These are phyloP conservation scores for Asterionellopsis glacialis DNA, from an alignment of 108 stramenopile species.

Conservation along the genomic window DNA sequence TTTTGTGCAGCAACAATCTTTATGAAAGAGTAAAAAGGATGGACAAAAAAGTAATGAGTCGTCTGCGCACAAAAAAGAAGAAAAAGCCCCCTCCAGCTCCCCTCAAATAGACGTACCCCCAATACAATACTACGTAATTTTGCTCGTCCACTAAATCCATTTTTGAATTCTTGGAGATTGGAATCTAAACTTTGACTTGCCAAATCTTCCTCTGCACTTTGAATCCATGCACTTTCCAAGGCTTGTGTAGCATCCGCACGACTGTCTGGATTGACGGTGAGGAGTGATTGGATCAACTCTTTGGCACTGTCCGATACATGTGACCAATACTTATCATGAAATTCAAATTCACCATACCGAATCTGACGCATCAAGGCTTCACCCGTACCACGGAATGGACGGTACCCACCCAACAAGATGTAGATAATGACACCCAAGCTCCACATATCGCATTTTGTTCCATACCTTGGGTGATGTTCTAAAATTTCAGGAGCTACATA, in stretches of 20 bases:
- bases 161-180: conserved; percentile 9
- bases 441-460: conserved; percentile 91
- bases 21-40: too few species aligned
- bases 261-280: conserved; percentile 72
- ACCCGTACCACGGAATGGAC: conserved; percentile 72
- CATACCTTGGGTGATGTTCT: conserved; percentile 55
- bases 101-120: too few species aligned
- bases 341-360: conserved; percentile 78
- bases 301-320: conserved; percentile 78
- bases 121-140: too few species aligned
- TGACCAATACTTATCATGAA: conserved; percentile 80
- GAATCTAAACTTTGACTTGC: conserved; percentile 20
- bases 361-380: conserved; percentile 71
- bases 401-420: conserved; percentile 92
- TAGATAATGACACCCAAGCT: conserved; percentile 92
- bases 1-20: too few species aligned
- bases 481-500: conserved; percentile 87
- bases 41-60: too few species aligned
- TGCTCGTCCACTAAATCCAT: too few species aligned
- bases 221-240: conserved; percentile 77
- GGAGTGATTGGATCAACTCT: conserved; percentile 73
- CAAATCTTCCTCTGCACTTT: conserved; percentile 17
- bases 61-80: too few species aligned
- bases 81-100: too few species aligned
- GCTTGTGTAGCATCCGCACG: conserved; percentile 73